These are phyloP conservation scores for Trichoderma sp. DNA, from an alignment of 2,329 filamentous ascomycete genomes.

Conservation along the genomic window DNA sequence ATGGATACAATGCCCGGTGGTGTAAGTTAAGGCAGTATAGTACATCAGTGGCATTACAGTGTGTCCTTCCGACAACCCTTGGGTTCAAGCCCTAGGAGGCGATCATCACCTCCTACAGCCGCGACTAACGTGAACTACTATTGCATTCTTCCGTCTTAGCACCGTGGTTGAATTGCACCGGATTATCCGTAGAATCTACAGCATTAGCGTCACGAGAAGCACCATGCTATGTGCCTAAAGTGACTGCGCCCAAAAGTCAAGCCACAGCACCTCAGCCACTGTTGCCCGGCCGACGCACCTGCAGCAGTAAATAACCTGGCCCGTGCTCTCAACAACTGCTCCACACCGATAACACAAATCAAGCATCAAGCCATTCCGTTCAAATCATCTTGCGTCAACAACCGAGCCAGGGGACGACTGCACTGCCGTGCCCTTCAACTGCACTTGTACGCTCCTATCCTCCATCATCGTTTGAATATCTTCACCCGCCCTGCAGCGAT, in stretches of 20 bases:
- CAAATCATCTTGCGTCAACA: constrained; percentile 16
- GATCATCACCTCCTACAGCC: neutral
- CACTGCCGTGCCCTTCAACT: neutral
- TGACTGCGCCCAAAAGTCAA: neutral
- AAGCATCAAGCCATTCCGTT: neutral
- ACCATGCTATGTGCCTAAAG: neutral
- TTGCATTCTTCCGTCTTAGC: neutral
- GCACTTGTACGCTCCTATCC: constrained; percentile 5
- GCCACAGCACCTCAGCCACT: constrained; percentile 14
- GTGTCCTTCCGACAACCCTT: neutral
- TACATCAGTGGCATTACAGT: neutral
- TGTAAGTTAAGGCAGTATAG: neutral
- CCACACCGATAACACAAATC: constrained; percentile 20
- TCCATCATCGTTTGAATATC: neutral
- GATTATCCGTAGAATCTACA: neutral
- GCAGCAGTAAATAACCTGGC: constrained; percentile 13
- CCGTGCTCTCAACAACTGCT: neutral
- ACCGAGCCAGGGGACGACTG: neutral
- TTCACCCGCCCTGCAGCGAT: neutral
- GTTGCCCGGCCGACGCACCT: constrained; percentile 15
- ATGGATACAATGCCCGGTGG: neutral
- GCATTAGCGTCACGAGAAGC: neutral
- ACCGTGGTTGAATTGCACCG: neutral
- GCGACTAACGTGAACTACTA: neutral
- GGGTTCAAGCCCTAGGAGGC: neutral